Conservation (phyloP, 2,329 filamentous ascomycete species). For the Ploettnerulaceae sp. region DNA sequence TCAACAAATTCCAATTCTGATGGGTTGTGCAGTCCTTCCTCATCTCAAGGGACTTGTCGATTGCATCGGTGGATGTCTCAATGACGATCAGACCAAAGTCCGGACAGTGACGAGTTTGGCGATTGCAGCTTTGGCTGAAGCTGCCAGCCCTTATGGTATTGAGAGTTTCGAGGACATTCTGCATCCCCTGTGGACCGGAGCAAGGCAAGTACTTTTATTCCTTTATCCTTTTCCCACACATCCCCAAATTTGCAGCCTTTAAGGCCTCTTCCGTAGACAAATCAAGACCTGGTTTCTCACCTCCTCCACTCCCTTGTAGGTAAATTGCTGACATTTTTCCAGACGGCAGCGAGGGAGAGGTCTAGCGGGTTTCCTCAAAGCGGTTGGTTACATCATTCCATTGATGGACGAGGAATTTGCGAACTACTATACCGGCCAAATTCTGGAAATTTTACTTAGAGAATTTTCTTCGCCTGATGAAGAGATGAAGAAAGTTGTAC, state of each 20-base stretch:
- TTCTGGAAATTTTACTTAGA: slow-evolving; percentile 95
- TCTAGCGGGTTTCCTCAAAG: slow-evolving; percentile 91
- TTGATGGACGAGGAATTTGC: slow-evolving; percentile 99
- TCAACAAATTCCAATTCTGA: slow-evolving; percentile 96
- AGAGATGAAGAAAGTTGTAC: slow-evolving; percentile 99
- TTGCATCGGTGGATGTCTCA: slow-evolving; percentile 91
- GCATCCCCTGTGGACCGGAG: slow-evolving; percentile 94
- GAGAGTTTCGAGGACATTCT: slow-evolving; percentile 98
- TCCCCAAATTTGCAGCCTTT: not conserved
- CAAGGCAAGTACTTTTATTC: slow-evolving; percentile 11
- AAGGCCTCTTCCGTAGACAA: not conserved
- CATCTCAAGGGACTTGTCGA: slow-evolving; percentile 95
- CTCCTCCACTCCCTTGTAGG: not conserved
- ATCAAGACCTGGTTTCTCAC: no score
- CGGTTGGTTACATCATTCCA: slow-evolving; percentile 95
- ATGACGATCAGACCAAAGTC: slow-evolving; percentile 97
- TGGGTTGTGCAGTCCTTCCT: slow-evolving; percentile 94
- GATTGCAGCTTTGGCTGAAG: slow-evolving; percentile 91
- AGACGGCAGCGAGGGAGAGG: slow-evolving; percentile 96
- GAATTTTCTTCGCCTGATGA: slow-evolving; percentile 97
- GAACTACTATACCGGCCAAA: slow-evolving; percentile 97
- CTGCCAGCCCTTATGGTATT: slow-evolving; percentile 96
- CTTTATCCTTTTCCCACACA: slow-evolving; percentile 5
- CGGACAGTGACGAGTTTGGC: slow-evolving; percentile 92
- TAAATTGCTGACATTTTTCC: slow-evolving; percentile 35